Base-by-base conservation (phyloP, 106 monocot species). In the Allium sativum region DNA sequence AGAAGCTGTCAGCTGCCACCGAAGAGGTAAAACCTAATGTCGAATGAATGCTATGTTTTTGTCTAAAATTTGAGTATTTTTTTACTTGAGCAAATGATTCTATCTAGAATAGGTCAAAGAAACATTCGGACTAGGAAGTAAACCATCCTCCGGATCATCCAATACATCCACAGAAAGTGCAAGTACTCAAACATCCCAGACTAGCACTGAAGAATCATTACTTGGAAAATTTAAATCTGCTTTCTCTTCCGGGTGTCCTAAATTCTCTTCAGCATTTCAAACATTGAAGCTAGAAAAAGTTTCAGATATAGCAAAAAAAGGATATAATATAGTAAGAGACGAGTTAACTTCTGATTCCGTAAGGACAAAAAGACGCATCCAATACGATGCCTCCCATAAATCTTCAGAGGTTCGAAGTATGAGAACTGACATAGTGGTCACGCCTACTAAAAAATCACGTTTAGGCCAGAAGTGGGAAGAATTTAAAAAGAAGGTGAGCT, bases 381-480 rank as follows among this genome's bases (percentile, higher is more conserved):
- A 78, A 40, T 67, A 81, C 75, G 65, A 62, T 51, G 44, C 72
- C 66, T 42, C 70, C 3, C 67, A 82, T 40, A 52, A 63, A 21
- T 57, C 81, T 60, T 69, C 83, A 41, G 82, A 64, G 51, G 74
- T 69, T 64, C 84, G 72, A 76, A 98, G 96, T 65, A 69, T 77
- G 21, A 75, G 78, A 76, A 91, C 79, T 69, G 96, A 98, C 59
- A 74, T 98, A 47, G 91, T 91, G 67, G 53, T 98, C 52, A 60
- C 85, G 55, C 82, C 91, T 61, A 66, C 82, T 19, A 98, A 88
- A 62, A 74, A 78, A 52, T 91, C 96, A 48, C 69, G 48, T 7
- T 72, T 84, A 66, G 80, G 96, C 46, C 76, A 85, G 69, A 98
- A 88, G 62, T 98, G 96, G 96, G 96, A 91, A 67, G 67, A 74